phyloP scores from a whole-genome alignment of 805 yeast genomes.

The Kluyveromyces siamensis region DNA sequence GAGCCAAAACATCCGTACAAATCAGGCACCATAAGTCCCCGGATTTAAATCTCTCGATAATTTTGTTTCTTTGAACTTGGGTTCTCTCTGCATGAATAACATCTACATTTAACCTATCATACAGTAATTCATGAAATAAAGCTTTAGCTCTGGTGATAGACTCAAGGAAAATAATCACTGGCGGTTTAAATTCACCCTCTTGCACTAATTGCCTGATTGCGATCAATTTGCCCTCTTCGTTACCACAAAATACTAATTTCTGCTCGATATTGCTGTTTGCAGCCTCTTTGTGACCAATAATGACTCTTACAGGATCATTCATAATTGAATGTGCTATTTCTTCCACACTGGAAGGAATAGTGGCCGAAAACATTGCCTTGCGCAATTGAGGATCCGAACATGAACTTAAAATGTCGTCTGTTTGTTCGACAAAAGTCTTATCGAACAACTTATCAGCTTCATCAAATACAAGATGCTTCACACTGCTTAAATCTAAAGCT shows the following conservation, averaged over 20 bases:
- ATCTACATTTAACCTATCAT: constrained; percentile 88
- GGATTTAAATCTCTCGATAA: constrained; percentile 71
- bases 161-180: constrained; percentile 85
- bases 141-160: constrained; percentile 93
- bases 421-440: constrained; percentile 77
- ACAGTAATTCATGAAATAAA: constrained; percentile 81
- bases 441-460: constrained; percentile 95
- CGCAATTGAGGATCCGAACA: constrained; percentile 37
- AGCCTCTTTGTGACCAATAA: constrained; percentile 90
- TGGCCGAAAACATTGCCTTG: constrained; percentile 87
- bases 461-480: constrained; percentile 77
- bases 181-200: constrained; percentile 82
- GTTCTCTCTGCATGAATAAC: constrained; percentile 95
- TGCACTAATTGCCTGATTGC: constrained; percentile 85
- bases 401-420: constrained; percentile 64
- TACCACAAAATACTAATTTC: constrained; percentile 76
- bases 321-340: constrained; percentile 78
- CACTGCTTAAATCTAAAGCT: constrained; percentile 48
- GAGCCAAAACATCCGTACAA: constrained; percentile 89
- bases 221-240: constrained; percentile 88
- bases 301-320: constrained; percentile 75
- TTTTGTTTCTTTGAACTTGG: constrained; percentile 74
- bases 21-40: constrained; percentile 96
- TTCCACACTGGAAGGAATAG: constrained; percentile 89
- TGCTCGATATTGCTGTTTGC: constrained; percentile 82